Evolutionary conservation across 2,329 filamentous ascomycete genomes (phyloP).

Genomic region (Cercospora nicotianae): DNA sequence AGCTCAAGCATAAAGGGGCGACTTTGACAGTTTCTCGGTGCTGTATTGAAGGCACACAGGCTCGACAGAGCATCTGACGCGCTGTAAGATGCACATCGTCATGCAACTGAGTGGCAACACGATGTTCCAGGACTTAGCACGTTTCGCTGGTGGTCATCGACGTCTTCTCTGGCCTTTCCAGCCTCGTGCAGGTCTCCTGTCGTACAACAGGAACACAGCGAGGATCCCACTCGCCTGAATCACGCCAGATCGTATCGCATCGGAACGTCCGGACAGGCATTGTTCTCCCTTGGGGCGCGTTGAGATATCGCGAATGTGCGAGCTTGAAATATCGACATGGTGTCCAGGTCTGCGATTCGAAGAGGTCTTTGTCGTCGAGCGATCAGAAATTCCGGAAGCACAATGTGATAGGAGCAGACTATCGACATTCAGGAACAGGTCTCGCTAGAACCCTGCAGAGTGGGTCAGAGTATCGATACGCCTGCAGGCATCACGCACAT

Average conservation of each 20-base stretch:
- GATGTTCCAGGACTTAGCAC: neutral
- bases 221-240: neutral
- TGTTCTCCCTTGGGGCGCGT: neutral
- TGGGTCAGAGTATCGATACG: neutral
- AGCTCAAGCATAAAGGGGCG: neutral
- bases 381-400: neutral
- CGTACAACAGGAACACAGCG: constrained; percentile 11
- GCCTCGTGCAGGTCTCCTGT: constrained; percentile 17
- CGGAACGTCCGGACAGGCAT: neutral
- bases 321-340: neutral
- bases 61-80: neutral
- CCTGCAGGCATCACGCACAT: neutral
- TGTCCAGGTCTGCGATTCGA: neutral
- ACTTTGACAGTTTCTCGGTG: neutral
- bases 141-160: constrained; percentile 3
- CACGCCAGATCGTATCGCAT: neutral
- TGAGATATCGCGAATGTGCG: neutral
- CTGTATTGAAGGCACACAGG: neutral
- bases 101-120: neutral
- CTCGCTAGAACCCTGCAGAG: neutral
- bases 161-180: constrained; percentile 4
- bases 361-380: neutral
- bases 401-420: neutral
- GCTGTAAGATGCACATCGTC: neutral
- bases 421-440: neutral